Conservation (phyloP, 257 asterid species). For the Ophiorrhiza pumila region DNA sequence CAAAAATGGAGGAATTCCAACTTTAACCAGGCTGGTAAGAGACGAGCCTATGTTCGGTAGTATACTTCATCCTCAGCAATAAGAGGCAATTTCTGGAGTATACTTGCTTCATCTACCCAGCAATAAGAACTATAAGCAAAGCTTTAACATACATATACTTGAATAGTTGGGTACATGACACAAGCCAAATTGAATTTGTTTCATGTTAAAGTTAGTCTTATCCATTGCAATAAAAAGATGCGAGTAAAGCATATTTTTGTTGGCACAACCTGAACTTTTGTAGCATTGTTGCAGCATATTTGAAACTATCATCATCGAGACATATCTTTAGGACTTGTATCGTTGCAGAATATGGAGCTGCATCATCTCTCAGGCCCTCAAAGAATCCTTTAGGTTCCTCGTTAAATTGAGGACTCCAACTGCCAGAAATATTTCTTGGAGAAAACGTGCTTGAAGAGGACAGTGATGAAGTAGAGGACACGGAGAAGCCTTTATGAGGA, state of each 20-base stretch:
- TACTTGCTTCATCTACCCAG: not conserved
- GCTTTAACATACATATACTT: not conserved
- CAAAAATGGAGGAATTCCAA: not conserved
- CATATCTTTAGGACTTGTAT: constrained; percentile 52
- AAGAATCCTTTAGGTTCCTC: constrained; percentile 42
- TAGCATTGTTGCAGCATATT: constrained; percentile 67
- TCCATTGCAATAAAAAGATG: not conserved
- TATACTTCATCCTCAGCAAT: not conserved
- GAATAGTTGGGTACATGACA: not conserved
- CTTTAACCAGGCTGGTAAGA: not conserved
- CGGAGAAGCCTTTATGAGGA: constrained; percentile 45
- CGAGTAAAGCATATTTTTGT: not conserved
- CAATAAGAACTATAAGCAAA: not conserved
- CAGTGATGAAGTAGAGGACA: constrained; percentile 68
- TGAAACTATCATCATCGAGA: constrained; percentile 66
- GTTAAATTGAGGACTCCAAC: constrained; percentile 70
- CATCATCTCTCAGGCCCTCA: constrained; percentile 45
- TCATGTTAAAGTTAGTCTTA: not conserved
- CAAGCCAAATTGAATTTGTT: not conserved
- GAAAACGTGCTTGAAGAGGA: constrained; percentile 80
- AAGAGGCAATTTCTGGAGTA: too few relatives aligned
- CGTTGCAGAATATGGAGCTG: constrained; percentile 42
- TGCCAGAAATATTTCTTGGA: constrained; percentile 70
- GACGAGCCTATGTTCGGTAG: not conserved
- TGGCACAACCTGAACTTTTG: constrained; percentile 66